Conservation (phyloP, 352 stramenopile genomes). For the Globisporangium cylindrosporum region DNA sequence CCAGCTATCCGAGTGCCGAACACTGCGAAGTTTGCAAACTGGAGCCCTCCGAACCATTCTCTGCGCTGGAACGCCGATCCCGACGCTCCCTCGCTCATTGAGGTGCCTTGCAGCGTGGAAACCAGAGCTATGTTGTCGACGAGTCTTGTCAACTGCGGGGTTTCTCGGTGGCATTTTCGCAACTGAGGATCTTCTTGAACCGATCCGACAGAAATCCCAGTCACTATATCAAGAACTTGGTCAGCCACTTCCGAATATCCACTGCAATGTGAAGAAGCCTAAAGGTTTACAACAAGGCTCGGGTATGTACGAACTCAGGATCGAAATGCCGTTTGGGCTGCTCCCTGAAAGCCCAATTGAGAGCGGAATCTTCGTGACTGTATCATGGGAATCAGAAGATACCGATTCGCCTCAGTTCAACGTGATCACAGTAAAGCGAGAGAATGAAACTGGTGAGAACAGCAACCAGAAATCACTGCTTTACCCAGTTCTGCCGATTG, state of each 20-base stretch:
- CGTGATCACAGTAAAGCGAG: conserved; percentile 1
- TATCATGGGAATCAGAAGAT: conserved; percentile 13
- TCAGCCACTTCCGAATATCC: conserved; percentile 1
- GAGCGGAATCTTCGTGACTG: conserved; percentile 14
- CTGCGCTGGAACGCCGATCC: conserved; percentile 8
- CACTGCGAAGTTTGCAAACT: conserved; percentile 11
- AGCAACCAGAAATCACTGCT: background rate
- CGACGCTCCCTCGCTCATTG: conserved; percentile 10
- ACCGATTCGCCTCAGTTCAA: conserved; percentile 13
- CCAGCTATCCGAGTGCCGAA: conserved; percentile 14
- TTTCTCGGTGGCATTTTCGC: conserved; percentile 7
- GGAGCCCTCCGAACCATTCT: conserved; percentile 6
- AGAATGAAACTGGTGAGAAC: background rate
- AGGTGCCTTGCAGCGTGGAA: conserved; percentile 13
- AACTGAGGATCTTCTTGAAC: conserved; percentile 12
- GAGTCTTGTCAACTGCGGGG: background rate
- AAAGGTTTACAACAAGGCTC: background rate
- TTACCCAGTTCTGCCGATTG: conserved; percentile 17
- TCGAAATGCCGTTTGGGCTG: conserved; percentile 5
- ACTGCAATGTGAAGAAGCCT: background rate
- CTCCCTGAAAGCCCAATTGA: background rate
- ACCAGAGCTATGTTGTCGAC: conserved; percentile 1
- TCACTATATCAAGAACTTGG: conserved; percentile 14
- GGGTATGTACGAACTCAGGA: conserved; percentile 12
- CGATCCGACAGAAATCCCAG: conserved; percentile 9